These are phyloP conservation scores for Nicotiana noctiflora DNA, from an alignment of 257 asterid genomes.

Conservation along the genomic window DNA sequence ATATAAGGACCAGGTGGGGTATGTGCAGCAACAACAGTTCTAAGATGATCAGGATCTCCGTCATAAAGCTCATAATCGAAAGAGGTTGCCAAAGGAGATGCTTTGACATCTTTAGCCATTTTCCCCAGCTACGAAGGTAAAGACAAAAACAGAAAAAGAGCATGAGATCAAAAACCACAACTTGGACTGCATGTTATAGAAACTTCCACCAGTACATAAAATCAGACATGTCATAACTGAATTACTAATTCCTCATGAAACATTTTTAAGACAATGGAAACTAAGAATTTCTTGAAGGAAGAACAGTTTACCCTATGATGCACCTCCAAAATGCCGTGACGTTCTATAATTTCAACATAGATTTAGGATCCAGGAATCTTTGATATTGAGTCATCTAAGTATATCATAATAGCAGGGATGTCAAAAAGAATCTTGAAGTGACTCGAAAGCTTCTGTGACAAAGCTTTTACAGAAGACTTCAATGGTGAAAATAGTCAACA, in stretches of 20 bases:
- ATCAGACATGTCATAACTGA: background rate
- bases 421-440: background rate
- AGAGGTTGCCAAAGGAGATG: constrained; percentile 10
- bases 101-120: constrained; percentile 22
- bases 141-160: background rate
- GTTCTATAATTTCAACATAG: background rate
- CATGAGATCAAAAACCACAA: background rate
- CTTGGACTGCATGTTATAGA: background rate
- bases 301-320: background rate
- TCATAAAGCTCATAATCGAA: constrained; percentile 37
- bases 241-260: background rate
- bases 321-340: background rate
- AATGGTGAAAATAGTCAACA: background rate
- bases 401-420: background rate
- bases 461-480: background rate
- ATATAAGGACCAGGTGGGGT: constrained; percentile 18
- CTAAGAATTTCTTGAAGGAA: background rate
- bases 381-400: background rate
- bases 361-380: background rate
- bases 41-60: constrained; percentile 40
- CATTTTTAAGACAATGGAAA: background rate
- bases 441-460: background rate
- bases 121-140: background rate
- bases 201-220: background rate
- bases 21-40: constrained; percentile 27